These are phyloP conservation scores for Limtongozyma cylindracea DNA, from an alignment of 805 yeast genomes.

Conservation along the genomic window DNA sequence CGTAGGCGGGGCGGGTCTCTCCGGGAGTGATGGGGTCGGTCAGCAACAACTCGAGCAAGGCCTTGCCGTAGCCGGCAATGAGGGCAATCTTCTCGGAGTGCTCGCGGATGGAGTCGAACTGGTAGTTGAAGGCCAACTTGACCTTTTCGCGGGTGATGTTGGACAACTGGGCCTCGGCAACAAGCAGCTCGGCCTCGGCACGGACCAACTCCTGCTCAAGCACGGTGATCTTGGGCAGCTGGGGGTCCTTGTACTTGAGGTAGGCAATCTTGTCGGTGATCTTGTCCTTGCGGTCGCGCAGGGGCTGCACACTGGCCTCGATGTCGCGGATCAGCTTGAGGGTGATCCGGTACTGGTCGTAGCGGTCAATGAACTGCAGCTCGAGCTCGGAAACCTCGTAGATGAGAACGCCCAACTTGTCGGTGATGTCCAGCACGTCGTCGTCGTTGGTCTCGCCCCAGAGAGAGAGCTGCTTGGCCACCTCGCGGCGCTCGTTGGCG, in stretches of 20 bases:
- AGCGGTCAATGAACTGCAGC: conserved; percentile 67
- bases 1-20: conserved; percentile 77
- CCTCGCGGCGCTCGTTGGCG: conserved; percentile 56
- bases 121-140: conserved; percentile 64
- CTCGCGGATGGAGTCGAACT: conserved; percentile 68
- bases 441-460: conserved; percentile 85
- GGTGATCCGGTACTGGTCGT: conserved; percentile 70
- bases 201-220: conserved; percentile 77
- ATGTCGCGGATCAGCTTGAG: conserved; percentile 63
- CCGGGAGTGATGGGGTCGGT: conserved; percentile 79
- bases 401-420: conserved; percentile 62
- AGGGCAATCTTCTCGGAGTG: conserved; percentile 68
- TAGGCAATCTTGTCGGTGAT: conserved; percentile 70
- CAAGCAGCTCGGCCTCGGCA: conserved; percentile 79
- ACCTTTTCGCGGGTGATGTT: conserved; percentile 74
- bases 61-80: conserved; percentile 80
- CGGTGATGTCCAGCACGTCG: conserved; percentile 68
- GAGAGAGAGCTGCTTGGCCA: conserved; percentile 55
- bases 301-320: conserved; percentile 72
- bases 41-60: conserved; percentile 57
- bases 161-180: conserved; percentile 79
- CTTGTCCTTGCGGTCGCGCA: conserved; percentile 67
- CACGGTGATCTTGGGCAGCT: conserved; percentile 55
- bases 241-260: conserved; percentile 68
- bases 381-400: conserved; percentile 72